phyloP scores from a whole-genome alignment of 495 filamentous ascomycete species.

The Tuber magnatum region DNA sequence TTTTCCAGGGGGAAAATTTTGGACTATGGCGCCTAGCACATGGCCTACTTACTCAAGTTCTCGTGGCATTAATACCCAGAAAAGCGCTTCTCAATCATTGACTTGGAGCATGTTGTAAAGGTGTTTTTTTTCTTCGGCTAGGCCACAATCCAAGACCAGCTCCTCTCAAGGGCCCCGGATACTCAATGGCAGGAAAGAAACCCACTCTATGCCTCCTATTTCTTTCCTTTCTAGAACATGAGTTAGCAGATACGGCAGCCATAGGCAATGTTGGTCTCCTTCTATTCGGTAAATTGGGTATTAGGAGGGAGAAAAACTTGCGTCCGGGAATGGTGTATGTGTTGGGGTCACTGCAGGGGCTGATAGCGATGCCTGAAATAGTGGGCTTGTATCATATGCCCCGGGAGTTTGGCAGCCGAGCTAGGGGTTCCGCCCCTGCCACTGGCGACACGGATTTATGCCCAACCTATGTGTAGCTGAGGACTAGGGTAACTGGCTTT shows the following conservation, averaged over 20 bases:
- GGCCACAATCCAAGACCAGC: background rate
- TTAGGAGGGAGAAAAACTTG: slow-evolving; percentile 2
- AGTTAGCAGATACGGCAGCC: slow-evolving; percentile 18
- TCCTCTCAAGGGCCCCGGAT: background rate
- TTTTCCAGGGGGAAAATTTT: too few relatives aligned
- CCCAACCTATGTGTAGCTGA: slow-evolving; percentile 14
- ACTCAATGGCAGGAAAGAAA: background rate
- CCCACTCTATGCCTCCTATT: background rate
- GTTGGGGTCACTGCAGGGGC: slow-evolving; percentile 51
- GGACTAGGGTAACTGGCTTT: too few relatives aligned
- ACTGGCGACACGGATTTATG: slow-evolving; percentile 38
- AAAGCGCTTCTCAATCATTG: background rate
- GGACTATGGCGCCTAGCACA: too few relatives aligned
- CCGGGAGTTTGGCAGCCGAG: slow-evolving; percentile 44
- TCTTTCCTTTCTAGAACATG: slow-evolving; percentile 8
- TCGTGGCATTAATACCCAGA: too few relatives aligned
- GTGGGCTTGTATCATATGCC: slow-evolving; percentile 46
- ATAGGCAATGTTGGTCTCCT: background rate
- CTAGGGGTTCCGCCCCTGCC: slow-evolving; percentile 5
- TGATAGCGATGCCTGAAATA: slow-evolving; percentile 54
- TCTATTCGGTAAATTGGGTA: slow-evolving; percentile 38
- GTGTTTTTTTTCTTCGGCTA: background rate
- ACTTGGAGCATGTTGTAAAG: background rate
- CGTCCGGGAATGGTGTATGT: slow-evolving; percentile 54
- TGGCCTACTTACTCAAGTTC: too few relatives aligned